Evolutionary conservation across 805 yeast species (phyloP).

Genomic region (Cyberlindnera maritima): DNA sequence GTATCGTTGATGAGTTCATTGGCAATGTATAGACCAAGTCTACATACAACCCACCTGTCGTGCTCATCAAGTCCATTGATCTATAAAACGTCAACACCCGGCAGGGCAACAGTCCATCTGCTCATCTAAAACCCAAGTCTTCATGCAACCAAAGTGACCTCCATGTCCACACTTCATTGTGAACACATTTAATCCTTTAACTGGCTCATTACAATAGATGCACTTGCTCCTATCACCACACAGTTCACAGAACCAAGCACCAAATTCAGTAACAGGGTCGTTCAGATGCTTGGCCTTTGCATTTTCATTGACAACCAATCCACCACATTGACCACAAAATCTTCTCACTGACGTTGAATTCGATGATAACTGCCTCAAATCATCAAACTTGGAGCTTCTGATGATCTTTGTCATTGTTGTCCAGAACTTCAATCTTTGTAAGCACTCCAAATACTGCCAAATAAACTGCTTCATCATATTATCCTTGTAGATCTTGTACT

Average conservation of each 20-base stretch:
- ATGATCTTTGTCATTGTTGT: conserved; percentile 56
- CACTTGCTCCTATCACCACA: conserved; percentile 56
- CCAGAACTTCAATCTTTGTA: conserved; percentile 50
- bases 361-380: conserved; percentile 28
- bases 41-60: no score
- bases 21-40: conserved; percentile 28
- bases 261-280: conserved; percentile 42
- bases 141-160: conserved; percentile 79
- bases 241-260: conserved; percentile 82
- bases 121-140: conserved; percentile 70
- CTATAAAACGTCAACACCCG: conserved; percentile 45
- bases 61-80: no score
- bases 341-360: conserved; percentile 40
- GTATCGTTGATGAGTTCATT: conserved; percentile 54
- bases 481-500: conserved; percentile 32
- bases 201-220: conserved; percentile 71
- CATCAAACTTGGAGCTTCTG: conserved; percentile 36
- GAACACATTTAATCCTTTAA: conserved; percentile 65
- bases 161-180: conserved; percentile 78
- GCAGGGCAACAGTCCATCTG: conserved; percentile 74
- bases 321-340: conserved; percentile 60
- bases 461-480: conserved; percentile 52
- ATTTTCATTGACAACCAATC: conserved; percentile 56
- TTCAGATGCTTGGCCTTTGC: conserved; percentile 39
- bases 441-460: conserved; percentile 49